Conservation (phyloP, 2,329 filamentous ascomycete species). For the Capronia americana region DNA sequence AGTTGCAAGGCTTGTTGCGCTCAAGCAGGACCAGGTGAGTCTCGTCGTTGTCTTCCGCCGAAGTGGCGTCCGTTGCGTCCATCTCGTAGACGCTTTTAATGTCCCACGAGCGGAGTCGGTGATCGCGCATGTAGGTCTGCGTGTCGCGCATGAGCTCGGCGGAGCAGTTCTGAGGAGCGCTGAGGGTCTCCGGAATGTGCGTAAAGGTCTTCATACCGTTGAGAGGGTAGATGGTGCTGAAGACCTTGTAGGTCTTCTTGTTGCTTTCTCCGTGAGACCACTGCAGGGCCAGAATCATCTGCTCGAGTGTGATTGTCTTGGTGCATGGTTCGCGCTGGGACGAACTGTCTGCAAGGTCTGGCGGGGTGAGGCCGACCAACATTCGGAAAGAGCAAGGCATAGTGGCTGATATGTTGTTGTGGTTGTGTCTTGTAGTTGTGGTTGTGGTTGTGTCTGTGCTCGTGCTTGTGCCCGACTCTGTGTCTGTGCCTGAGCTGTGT, state of each 20-base stretch:
- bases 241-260: background rate
- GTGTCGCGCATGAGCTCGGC: slow-evolving; percentile 1
- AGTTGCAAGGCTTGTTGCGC: background rate
- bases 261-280: background rate
- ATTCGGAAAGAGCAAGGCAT: slow-evolving; percentile 1
- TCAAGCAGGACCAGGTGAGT: background rate
- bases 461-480: background rate
- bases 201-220: background rate
- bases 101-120: background rate
- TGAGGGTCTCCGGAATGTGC: background rate
- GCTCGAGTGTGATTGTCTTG: background rate
- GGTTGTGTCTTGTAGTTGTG: background rate
- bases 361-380: background rate
- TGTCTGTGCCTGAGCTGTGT: too few relatives aligned
- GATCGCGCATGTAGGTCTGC: background rate
- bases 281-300: background rate
- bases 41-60: background rate
- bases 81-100: background rate
- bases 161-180: background rate
- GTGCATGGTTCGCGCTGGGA: slow-evolving; percentile 1
- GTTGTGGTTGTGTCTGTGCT: background rate
- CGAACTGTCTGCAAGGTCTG: background rate
- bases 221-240: background rate
- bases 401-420: background rate
- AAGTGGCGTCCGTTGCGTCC: background rate